Percentiles rank a stretch among this genome's conserved stretches.
These are phyloP conservation scores for Lasiosphaeria miniovina DNA, from an alignment of 495 filamentous ascomycete genomes.

Conservation along the genomic window DNA sequence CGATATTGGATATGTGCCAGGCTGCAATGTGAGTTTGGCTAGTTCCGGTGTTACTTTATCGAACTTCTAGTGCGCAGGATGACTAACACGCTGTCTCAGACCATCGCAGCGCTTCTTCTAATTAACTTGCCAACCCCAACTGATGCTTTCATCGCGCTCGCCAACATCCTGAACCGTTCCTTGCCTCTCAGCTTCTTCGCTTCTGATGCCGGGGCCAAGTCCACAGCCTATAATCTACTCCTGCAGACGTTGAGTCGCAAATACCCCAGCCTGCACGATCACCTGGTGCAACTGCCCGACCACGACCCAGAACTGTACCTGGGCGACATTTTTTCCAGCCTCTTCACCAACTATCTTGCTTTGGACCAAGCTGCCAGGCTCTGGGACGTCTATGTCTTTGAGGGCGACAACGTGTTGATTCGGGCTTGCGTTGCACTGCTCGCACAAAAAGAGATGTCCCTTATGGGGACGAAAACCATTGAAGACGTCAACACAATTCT, in stretches of 20 bases:
- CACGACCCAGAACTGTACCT: slow-evolving; percentile 52
- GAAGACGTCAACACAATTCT: slow-evolving; percentile 35
- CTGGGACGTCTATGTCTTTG: slow-evolving; percentile 94
- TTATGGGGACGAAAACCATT: slow-evolving; percentile 34
- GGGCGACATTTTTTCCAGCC: slow-evolving; percentile 46
- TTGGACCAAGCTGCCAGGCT: slow-evolving; percentile 75
- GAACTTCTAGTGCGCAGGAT: background rate
- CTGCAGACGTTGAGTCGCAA: slow-evolving; percentile 70
- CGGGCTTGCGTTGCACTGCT: slow-evolving; percentile 74
- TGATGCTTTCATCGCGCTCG: slow-evolving; percentile 76
- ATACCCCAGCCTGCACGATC: slow-evolving; percentile 63
- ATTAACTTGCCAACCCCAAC: slow-evolving; percentile 72
- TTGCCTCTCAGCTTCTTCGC: slow-evolving; percentile 85
- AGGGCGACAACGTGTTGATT: slow-evolving; percentile 80
- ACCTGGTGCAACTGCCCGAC: slow-evolving; percentile 52
- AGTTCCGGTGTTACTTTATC: background rate
- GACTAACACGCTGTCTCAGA: slow-evolving; percentile 43
- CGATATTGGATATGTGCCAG: slow-evolving; percentile 87
- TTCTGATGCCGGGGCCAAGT: slow-evolving; percentile 67
- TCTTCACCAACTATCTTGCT: slow-evolving; percentile 53
- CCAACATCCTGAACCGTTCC: slow-evolving; percentile 85
- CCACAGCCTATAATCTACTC: slow-evolving; percentile 67
- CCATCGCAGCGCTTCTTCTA: slow-evolving; percentile 81
- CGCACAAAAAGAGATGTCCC: slow-evolving; percentile 41
- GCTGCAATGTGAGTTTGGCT: slow-evolving; percentile 67